Base-by-base conservation (phyloP, 768 basidiomycete species). In the Xanthoconium purpureum region DNA sequence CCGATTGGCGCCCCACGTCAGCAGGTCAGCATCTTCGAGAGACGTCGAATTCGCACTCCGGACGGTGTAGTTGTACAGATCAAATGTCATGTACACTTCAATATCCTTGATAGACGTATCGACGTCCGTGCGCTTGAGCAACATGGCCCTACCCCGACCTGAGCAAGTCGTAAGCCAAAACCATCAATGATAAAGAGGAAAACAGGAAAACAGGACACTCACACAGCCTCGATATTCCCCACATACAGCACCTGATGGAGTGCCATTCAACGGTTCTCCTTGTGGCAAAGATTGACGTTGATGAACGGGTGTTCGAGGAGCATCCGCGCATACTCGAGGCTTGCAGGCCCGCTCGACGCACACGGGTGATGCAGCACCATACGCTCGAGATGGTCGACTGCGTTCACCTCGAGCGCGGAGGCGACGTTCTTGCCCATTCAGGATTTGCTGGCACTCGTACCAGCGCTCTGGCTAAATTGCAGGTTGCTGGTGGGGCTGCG, bases 21-120 rank as follows among this genome's bases (percentile, higher is more conserved):
- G 88, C 11, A 98, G 71, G 45, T 95, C 91, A 2, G 80, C 64
- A 39, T 62, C 67, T 3, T 71, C 62, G 67, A 66, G 77, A 63
- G 67, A 60, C 3, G 66, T 61, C 5, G 88, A 88, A 56, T 84
- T 84, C 5, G 89, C 90, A 30, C 82, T 88, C 66, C 82, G 78
- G 58, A 96, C 74, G 0, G 94, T 96, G 5, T 89, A 88, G 67
- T 98, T 98, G 74, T 93, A 97, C 35, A 98, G 73, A 66, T 98
- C 95, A 58, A 93, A 93, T 0, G 94, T 85, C 0, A 92, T 93
- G 70, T 95, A 89, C 0, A 91, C 96, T 62, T 98, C 96, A 30
- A 77, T 65, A 66, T 98, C 96, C 67, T 92, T 93, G 55, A 89
- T 61, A 6, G 79, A 73, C 0, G 77, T 72, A 68, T 97, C 91